Conservation (phyloP, 768 basidiomycete genomes). For the Dentipellis sp. region DNA sequence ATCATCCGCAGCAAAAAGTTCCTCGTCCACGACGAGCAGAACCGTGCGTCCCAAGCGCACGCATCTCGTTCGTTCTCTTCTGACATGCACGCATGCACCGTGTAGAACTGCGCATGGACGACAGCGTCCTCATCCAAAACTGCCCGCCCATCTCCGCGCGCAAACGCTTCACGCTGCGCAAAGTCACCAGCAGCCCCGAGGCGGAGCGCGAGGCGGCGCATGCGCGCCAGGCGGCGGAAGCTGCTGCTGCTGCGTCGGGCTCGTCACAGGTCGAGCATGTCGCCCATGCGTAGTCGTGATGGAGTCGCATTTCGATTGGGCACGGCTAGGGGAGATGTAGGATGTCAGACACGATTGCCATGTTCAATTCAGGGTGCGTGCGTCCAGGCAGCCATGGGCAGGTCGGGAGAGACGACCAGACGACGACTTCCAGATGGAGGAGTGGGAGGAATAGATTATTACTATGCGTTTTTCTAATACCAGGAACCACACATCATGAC, state of each 20-base stretch:
- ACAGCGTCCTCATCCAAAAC: conserved; percentile 70
- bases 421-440: too few species aligned
- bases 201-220: conserved; percentile 26
- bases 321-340: too few species aligned
- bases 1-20: conserved; percentile 73
- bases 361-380: too few species aligned
- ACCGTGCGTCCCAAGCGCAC: conserved; percentile 39
- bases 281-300: too few species aligned
- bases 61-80: not conserved
- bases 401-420: too few species aligned
- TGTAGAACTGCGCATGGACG: conserved; percentile 55
- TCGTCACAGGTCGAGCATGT: too few species aligned
- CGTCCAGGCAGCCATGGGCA: too few species aligned
- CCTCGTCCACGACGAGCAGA: conserved; percentile 64
- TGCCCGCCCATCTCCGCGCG: conserved; percentile 73
- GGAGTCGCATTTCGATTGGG: too few species aligned
- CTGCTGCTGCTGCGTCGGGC: not conserved
- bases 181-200: conserved; percentile 59
- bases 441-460: too few species aligned
- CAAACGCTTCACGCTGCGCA: conserved; percentile 69
- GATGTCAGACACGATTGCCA: too few species aligned
- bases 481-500: too few species aligned
- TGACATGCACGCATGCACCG: conserved; percentile 8
- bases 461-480: too few species aligned
- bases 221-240: not conserved